Evolutionary conservation across 345 rosid genomes (phyloP), one percentile per base, ranked within the genome.

Genomic region (Luvunga scandens): DNA sequence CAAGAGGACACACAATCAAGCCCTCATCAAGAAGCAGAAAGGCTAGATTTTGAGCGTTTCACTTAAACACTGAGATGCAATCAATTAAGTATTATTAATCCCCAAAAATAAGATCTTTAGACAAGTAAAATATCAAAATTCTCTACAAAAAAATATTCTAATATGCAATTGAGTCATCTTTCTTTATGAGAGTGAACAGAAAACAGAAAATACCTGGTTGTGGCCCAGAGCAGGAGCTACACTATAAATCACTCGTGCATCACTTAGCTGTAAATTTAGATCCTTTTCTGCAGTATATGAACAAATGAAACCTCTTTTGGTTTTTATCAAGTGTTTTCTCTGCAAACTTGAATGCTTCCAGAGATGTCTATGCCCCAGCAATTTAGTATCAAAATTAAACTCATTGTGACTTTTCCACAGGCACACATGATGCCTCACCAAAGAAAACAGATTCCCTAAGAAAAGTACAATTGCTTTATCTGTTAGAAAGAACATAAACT

Each of bases 201-300:
- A 63, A 28, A 8, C 18, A 14, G 71, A 62, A 70, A 5, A 66
- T 79, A 91, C 95, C 98, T 90, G 82, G 88, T 91, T 93, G 85
- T 93, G 98, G 72, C 98, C 98, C 90, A 95, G 78, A 45, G 98
- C 98, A 10, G 98, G 84, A 73, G 97, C 95, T 18, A 92, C 94
- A 72, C 89, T 82, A 62, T 87, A 95, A 38, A 95, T 86, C 67
- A 95, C 84, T 74, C 88, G 87, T 2, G 95, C 94, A 80, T 88
- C 87, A 38, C 72, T 63, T 70, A 90, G 62, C 57, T 78, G 77
- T 39, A 81, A 71, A 18, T 77, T 60, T 42, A 75, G 84, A 71
- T 84, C 82, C 61, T 85, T 78, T 75, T 86, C 86, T 28, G 77
- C 50, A 65, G 76, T 78, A 76, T 70, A 72, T 0, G 90, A 86